Base-by-base conservation (phyloP, 768 basidiomycete genomes). In the Mycena chlorophos region DNA sequence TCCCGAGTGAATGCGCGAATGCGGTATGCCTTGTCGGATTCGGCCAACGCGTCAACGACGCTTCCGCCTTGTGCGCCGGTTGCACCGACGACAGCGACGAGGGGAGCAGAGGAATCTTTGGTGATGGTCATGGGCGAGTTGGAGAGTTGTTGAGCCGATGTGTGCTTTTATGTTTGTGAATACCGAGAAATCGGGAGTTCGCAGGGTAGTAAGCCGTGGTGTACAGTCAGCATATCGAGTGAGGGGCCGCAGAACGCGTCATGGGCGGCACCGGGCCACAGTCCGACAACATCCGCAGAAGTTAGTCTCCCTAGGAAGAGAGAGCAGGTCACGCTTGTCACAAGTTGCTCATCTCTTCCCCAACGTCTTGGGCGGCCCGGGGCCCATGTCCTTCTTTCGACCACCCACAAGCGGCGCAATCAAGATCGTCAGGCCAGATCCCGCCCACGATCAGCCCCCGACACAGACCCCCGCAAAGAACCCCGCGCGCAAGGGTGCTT, bases 301-400 rank as follows among this genome's bases (percentile, higher is more conserved):
- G n/a, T n/a, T n/a, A n/a, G n/a, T n/a, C n/a, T n/a, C n/a, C n/a
- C n/a, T n/a, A n/a, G n/a, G n/a, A n/a, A n/a, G n/a, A n/a, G n/a
- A n/a, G n/a, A n/a, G n/a, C n/a, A n/a, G n/a, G n/a, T n/a, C n/a
- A n/a, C n/a, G n/a, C n/a, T n/a, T 43, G 16, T 23, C 16, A n/a
- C 40, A 43, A 8, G 8, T 8, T 43, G 8, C 22, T 43, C 22
- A 10, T 19, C 40, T 43, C 20, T 43, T 8, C 40, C n/a, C n/a
- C n/a, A n/a, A n/a, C n/a, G n/a, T n/a, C 10, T 23, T n/a, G 10
- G 40, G 10, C 40, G 40, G 29, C 39, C 13, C 37, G 14, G 25
- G 39, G 48, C 43, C 51, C 16, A 89, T 89, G 87, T 82, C 86
- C 61, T 84, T 85, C 78, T 89, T 90, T 69, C 68, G 83, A 30